Base-by-base conservation (phyloP, 2,329 filamentous ascomycete species). In the Gremmenia infestans region DNA sequence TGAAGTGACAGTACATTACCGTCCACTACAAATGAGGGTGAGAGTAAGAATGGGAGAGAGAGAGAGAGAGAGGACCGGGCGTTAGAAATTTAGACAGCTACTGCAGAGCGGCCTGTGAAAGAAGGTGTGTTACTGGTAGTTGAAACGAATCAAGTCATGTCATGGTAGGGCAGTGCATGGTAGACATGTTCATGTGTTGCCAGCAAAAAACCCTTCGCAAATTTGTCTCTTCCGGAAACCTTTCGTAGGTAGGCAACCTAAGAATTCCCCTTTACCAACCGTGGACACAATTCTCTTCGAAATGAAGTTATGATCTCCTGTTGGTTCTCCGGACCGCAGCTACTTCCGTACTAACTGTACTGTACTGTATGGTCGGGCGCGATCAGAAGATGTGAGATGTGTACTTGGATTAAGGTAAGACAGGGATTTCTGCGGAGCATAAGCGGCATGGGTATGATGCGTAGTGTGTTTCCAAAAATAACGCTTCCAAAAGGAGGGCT, bases 401-500 rank as follows among this genome's bases (percentile, higher is more conserved):
- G 37, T 35, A 54, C 52, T 54, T 46, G 45, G 45, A 54, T 40
- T 54, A 54, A 54, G 52, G 45, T 54, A 42, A 36, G 45, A 39
- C 52, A 54, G 46, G 52, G 50, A 28, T 46, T 15, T 6, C 22
- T 43, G 49, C 49, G n/a, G 49, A 52, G 40, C 15, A 37, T 47
- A 40, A 17, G 22, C 17, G 9, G 39, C 35, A 25, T 39, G 28
- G 28, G 51, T 5, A 28, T 32, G 37, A 37, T 25, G n/a, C 25
- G 49, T 35, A 23, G 51, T 19, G 43, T 42, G 51, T 37, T 47
- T 25, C 51, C 43, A 53, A 53, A 48, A 47, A 36, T 47, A 53
- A 25, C 39, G 4, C 32, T 22, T 11, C 15, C 14, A 7, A 28
- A 23, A 37, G 23, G 37, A 36, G 14, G 17, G 36, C 11, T 12